Percentiles rank a stretch among this genome's conserved stretches.
Conservation (phyloP, 169 alveolate genomes). For the Plasmodium gonderi region DNA sequence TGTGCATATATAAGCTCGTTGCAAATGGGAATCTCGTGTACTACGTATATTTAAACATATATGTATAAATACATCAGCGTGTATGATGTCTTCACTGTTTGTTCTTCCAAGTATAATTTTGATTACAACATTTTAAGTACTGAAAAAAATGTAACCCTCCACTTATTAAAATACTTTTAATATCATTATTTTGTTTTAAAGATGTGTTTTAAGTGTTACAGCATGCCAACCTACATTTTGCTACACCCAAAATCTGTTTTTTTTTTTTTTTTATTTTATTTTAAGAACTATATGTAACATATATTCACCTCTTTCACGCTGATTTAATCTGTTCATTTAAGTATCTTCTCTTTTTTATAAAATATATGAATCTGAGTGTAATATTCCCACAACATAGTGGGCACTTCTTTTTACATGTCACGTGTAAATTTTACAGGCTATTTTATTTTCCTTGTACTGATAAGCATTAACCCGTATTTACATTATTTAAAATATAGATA, state of each 20-base stretch:
- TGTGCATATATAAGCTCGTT: background rate
- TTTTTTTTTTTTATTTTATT: background rate
- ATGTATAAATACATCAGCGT: background rate
- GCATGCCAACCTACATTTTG: background rate
- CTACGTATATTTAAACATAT: background rate
- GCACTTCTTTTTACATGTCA: background rate
- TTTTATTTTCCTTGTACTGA: slow-evolving; percentile 9
- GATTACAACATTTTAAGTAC: background rate
- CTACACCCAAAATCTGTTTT: background rate
- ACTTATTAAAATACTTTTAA: background rate
- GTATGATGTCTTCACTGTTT: background rate
- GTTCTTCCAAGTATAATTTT: background rate
- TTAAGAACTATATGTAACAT: slow-evolving; percentile 18
- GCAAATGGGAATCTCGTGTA: background rate
- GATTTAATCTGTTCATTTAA: slow-evolving; percentile 1
- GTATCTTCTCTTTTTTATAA: background rate
- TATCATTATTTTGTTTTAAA: background rate
- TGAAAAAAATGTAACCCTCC: background rate
- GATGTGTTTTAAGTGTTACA: background rate
- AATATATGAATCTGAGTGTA: background rate
- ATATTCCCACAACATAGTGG: background rate
- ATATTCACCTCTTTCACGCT: background rate
- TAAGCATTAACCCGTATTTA: background rate
- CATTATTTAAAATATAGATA: background rate
- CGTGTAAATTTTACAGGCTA: slow-evolving; percentile 6